Base-by-base conservation (phyloP, 2,329 filamentous ascomycete genomes). In the Stachybotrys chartarum region DNA sequence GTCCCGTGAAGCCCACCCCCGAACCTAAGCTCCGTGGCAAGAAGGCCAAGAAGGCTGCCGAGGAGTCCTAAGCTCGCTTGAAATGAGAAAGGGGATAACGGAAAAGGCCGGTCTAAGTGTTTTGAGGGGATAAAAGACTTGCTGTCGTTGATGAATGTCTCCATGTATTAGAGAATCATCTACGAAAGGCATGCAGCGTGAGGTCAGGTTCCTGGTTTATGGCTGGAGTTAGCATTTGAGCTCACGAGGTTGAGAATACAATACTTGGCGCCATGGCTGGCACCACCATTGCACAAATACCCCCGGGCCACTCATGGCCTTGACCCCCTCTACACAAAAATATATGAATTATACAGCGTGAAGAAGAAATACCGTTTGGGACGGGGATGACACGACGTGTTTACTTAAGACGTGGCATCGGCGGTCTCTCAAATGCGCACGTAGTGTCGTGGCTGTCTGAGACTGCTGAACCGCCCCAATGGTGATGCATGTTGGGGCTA, bases 21-120 rank as follows among this genome's bases (percentile, higher is more conserved):
- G 85, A 86, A 77, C 72, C 75, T 70, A 95, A 96, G 85, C 80
- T 81, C 66, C 84, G 91, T 70, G 91, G 92, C 66, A 80, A 80
- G 64, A 90, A 91, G 82, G 90, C 89, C 68, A 82, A 82, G 78
- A 87, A 88, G 81, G 87, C 86, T 63, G 81, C 79, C 54, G 68
- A 69, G 62, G 66, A 69, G 60, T 67, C 68, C 56, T 71, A 68
- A 67, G 46, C 30, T 14, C 30, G 30, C 16, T 45, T 12, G 7
- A 14, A 3, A 42, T 10, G 49, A 47, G 7, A 51, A 24, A 32
- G 32, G 42, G 24, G 8, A 42, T 14, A 14, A 10, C 14, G 35
- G 35, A 42, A 3, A 42, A 10, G 35, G 35, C 14, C 14, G 35
- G 35, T 10, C 35, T 42, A 42, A 14, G 14, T 14, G 35, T 42